phyloP scores from a whole-genome alignment of 2,329 filamentous ascomycete genomes.

The Neopestalotiopsis clavispora region DNA sequence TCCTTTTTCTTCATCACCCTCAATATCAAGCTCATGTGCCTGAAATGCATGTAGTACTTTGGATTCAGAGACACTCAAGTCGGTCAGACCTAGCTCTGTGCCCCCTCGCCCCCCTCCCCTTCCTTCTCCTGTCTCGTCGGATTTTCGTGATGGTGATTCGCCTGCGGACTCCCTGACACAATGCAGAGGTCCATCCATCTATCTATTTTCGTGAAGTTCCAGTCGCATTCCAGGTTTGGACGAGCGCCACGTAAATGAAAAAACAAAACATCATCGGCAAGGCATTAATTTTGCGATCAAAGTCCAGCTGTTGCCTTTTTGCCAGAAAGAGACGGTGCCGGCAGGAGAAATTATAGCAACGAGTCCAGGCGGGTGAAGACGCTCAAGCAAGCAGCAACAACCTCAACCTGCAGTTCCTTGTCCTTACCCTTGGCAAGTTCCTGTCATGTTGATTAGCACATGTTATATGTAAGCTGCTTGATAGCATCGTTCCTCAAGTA shows the following conservation, averaged over 20 bases:
- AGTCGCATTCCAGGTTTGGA: not conserved
- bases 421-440: slow-evolving; percentile 88
- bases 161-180: not conserved
- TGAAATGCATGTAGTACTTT: not conserved
- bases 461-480: not conserved
- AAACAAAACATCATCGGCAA: not conserved
- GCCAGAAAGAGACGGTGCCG: not conserved
- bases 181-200: not conserved
- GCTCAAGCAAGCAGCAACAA: slow-evolving; percentile 93
- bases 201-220: slow-evolving; percentile 5
- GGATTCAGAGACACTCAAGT: not conserved
- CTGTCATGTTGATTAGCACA: slow-evolving; percentile 35
- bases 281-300: not conserved
- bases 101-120: not conserved
- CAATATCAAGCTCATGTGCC: not conserved
- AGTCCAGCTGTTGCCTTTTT: not conserved
- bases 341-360: slow-evolving; percentile 66
- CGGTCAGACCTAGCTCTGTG: not conserved
- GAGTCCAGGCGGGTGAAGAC: slow-evolving; percentile 98
- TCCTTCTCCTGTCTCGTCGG: not conserved
- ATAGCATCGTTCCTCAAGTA: not conserved
- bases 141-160: not conserved
- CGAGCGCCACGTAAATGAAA: not conserved
- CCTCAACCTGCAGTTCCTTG: slow-evolving; percentile 95
- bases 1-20: not conserved